Conservation (phyloP, 1,139 yeast genomes). For the Arxiozyma slooffiae region DNA sequence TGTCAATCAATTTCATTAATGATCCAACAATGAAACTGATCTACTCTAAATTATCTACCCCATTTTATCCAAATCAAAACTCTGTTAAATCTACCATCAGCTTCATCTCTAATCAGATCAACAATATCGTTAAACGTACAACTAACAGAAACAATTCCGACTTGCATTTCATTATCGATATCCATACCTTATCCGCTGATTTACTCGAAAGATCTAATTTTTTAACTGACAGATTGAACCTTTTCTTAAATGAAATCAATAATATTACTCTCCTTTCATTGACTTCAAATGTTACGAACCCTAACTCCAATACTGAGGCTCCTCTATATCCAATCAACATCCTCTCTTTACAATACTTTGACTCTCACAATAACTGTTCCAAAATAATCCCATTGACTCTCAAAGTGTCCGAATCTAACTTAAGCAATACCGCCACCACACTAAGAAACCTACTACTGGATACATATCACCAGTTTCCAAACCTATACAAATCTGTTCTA, state of each 20-base stretch:
- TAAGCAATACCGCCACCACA: not conserved
- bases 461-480: constrained; percentile 4
- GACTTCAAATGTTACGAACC: constrained; percentile 6
- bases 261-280: constrained; percentile 13
- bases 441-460: constrained; percentile 9
- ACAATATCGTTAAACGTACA: constrained; percentile 10
- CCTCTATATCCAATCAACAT: not conserved
- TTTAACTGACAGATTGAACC: constrained; percentile 3
- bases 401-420: not conserved
- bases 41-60: constrained; percentile 6
- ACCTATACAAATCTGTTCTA: constrained; percentile 7
- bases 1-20: constrained; percentile 9
- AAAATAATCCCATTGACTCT: constrained; percentile 10
- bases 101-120: constrained; percentile 7
- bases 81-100: constrained; percentile 4
- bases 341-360: constrained; percentile 12
- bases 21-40: constrained; percentile 10
- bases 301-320: not conserved
- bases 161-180: constrained; percentile 9
- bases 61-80: constrained; percentile 4
- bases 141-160: constrained; percentile 9
- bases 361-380: constrained; percentile 1
- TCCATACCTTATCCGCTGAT: not conserved
- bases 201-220: not conserved
- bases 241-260: constrained; percentile 7